These are phyloP conservation scores for Eutrema salsugineum DNA, from an alignment of 441 rosid species.

Conservation along the genomic window DNA sequence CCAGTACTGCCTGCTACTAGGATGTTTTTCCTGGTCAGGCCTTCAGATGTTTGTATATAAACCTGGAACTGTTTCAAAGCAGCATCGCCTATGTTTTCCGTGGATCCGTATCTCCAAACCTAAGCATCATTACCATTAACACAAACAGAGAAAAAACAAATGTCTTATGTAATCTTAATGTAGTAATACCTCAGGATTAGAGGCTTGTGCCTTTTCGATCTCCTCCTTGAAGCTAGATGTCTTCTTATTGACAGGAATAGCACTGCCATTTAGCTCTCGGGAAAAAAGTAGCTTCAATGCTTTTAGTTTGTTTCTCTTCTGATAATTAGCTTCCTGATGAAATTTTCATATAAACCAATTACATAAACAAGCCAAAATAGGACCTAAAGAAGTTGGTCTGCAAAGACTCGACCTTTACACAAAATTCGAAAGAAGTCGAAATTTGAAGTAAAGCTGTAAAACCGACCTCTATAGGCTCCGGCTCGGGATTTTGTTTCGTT, in stretches of 20 bases:
- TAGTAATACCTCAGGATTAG: slow-evolving; percentile 51
- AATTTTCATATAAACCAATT: not conserved
- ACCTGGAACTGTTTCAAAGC: slow-evolving; percentile 48
- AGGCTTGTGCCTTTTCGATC: slow-evolving; percentile 47
- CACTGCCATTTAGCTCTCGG: slow-evolving; percentile 58
- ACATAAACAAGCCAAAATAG: not conserved
- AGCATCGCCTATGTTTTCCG: slow-evolving; percentile 35
- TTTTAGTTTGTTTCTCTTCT: slow-evolving; percentile 28
- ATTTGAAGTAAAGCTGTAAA: not conserved
- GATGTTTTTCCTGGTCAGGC: slow-evolving; percentile 44
- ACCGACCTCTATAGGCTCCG: slow-evolving; percentile 26
- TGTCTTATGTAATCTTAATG: not conserved
- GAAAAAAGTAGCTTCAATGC: slow-evolving; percentile 44
- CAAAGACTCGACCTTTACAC: slow-evolving; percentile 8
- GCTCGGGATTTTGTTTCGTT: slow-evolving; percentile 10
- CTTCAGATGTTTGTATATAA: slow-evolving; percentile 46
- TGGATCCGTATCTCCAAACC: slow-evolving; percentile 27
- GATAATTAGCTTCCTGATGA: slow-evolving; percentile 23
- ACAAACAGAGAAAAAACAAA: not conserved
- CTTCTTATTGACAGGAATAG: slow-evolving; percentile 32
- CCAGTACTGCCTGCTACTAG: slow-evolving; percentile 51
- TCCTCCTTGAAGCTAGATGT: slow-evolving; percentile 54
- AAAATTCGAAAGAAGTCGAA: not conserved
- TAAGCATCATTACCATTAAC: slow-evolving; percentile 17
- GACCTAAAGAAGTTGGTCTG: not conserved